phyloP scores from a whole-genome alignment of 1,139 yeast genomes.

The Suhomyces bokatorum region DNA sequence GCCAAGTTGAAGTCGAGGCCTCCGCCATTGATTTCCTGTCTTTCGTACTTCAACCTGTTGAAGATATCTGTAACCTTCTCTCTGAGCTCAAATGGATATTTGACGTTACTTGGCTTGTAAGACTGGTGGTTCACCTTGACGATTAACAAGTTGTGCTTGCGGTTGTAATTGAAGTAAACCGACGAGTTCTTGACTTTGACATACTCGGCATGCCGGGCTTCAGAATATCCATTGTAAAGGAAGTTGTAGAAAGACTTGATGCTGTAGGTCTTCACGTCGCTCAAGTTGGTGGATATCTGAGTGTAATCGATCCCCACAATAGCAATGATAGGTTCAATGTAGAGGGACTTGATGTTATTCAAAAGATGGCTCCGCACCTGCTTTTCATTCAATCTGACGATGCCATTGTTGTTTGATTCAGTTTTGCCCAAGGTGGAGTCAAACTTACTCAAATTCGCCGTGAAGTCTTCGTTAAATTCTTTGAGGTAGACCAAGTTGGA shows the following conservation, averaged over 20 bases:
- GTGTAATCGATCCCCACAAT: constrained; percentile 33
- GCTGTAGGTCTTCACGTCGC: constrained; percentile 28
- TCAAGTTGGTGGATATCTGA: constrained; percentile 36
- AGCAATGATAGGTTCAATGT: constrained; percentile 44
- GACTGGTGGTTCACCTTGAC: constrained; percentile 29
- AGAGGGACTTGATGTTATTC: constrained; percentile 38
- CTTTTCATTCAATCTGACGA: constrained; percentile 24
- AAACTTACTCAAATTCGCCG: constrained; percentile 26
- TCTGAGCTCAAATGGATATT: constrained; percentile 15
- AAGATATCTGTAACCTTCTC: constrained; percentile 17
- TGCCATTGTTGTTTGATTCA: constrained; percentile 21
- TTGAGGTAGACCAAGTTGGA: constrained; percentile 37
- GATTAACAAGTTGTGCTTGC: constrained; percentile 28
- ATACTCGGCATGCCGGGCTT: constrained; percentile 9
- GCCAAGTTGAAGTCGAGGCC: constrained; percentile 22
- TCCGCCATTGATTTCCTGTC: constrained; percentile 16
- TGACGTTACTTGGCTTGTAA: constrained; percentile 19
- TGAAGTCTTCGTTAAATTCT: constrained; percentile 37
- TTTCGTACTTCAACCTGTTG: constrained; percentile 21
- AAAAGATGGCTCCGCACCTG: constrained; percentile 40
- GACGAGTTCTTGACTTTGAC: constrained; percentile 25
- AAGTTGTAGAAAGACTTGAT: constrained; percentile 27
- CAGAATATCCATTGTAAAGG: constrained; percentile 9
- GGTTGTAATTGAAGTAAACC: constrained; percentile 30
- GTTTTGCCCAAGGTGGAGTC: constrained; percentile 18